These are phyloP conservation scores for Patellifolia procumbens DNA, from an alignment of 179 eudicot species.

Conservation along the genomic window DNA sequence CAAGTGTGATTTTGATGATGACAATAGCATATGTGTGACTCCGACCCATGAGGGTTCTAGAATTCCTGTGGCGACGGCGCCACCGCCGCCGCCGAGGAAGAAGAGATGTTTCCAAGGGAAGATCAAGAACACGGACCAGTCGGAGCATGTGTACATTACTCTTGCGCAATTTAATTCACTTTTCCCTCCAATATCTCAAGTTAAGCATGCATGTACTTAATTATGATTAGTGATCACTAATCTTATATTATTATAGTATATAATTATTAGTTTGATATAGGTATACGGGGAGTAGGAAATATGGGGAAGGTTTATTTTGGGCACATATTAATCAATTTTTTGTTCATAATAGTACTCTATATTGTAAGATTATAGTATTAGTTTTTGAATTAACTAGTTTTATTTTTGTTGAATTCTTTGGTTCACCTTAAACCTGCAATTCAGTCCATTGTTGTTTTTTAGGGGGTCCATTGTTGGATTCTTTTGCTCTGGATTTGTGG, in stretches of 20 bases:
- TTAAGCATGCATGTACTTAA: conserved; percentile 6
- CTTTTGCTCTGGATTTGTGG: too few relatives aligned
- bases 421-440: too few relatives aligned
- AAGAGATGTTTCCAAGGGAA: conserved; percentile 25
- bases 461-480: too few relatives aligned
- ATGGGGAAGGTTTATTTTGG: neutral
- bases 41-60: conserved; percentile 41
- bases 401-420: too few relatives aligned
- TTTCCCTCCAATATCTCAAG: conserved; percentile 28
- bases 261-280: neutral
- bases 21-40: conserved; percentile 34
- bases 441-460: too few relatives aligned
- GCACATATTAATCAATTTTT: neutral
- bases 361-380: neutral
- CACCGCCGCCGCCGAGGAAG: conserved; percentile 74
- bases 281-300: too few relatives aligned
- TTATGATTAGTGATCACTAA: too few relatives aligned
- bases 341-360: neutral
- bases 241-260: neutral
- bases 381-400: too few relatives aligned
- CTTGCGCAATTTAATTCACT: conserved; percentile 55
- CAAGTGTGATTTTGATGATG: conserved; percentile 5
- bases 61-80: conserved; percentile 38
- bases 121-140: conserved; percentile 35
- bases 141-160: conserved; percentile 47